A percentile compares a stretch with the other conserved stretches of the same genome.
These are phyloP conservation scores for Russula sp. DNA, from an alignment of 768 basidiomycete genomes.

Conservation along the genomic window DNA sequence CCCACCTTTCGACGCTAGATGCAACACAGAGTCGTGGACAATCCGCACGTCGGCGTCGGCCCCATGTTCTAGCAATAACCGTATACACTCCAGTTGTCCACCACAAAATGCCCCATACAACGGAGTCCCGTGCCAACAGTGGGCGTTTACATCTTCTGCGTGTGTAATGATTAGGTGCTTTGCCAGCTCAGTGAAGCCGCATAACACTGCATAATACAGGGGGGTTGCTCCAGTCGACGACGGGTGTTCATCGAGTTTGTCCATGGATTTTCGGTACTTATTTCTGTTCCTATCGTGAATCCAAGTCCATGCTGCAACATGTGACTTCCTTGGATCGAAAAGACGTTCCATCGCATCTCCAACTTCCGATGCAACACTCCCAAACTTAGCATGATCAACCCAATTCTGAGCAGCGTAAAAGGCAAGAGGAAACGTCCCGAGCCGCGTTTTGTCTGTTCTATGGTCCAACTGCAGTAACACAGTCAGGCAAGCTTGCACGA, in stretches of 20 bases:
- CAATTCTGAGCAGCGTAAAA: neutral
- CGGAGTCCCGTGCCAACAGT: neutral
- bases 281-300: neutral
- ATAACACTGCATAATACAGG: neutral
- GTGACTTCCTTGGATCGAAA: neutral
- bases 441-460: neutral
- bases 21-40: neutral
- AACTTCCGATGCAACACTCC: neutral
- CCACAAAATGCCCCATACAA: neutral
- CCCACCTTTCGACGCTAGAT: neutral
- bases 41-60: neutral
- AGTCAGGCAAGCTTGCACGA: neutral
- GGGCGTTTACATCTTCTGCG: neutral
- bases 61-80: neutral
- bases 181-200: neutral
- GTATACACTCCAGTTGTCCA: neutral
- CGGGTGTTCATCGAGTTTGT: neutral
- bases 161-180: neutral
- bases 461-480: neutral
- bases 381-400: neutral
- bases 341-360: neutral
- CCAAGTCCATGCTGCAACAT: neutral
- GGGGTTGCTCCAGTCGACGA: neutral
- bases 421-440: neutral
- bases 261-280: neutral